These are phyloP conservation scores for Dillenia suffruticosa DNA, from an alignment of 164 flowering plant genomes.

Conservation along the genomic window DNA sequence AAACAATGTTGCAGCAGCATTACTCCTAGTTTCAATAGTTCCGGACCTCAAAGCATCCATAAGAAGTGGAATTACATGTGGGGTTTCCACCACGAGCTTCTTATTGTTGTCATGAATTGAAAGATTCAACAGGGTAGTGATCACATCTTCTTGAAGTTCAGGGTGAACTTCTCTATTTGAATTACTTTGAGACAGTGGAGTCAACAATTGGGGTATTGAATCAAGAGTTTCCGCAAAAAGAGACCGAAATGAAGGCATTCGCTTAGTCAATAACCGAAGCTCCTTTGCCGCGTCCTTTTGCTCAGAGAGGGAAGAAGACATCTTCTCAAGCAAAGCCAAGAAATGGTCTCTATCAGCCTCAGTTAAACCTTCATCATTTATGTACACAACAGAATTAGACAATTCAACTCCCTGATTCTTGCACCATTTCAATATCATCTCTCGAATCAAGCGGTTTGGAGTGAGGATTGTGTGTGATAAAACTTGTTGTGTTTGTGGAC, in stretches of 20 bases:
- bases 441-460: slow-evolving; percentile 58
- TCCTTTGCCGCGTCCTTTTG: slow-evolving; percentile 71
- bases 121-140: slow-evolving; percentile 72
- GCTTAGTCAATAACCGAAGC: slow-evolving; percentile 65
- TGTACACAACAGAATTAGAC: slow-evolving; percentile 15
- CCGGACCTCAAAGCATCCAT: slow-evolving; percentile 55
- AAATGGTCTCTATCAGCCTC: slow-evolving; percentile 41
- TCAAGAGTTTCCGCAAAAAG: slow-evolving; percentile 54
- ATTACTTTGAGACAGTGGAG: slow-evolving; percentile 36
- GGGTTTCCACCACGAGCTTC: slow-evolving; percentile 64
- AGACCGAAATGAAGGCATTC: slow-evolving; percentile 58
- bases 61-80: slow-evolving; percentile 57
- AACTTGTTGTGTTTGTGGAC: slow-evolving; percentile 67
- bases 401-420: slow-evolving; percentile 39
- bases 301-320: slow-evolving; percentile 31
- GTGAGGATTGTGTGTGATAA: slow-evolving; percentile 58
- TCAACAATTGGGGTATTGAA: slow-evolving; percentile 50
- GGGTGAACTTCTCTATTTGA: slow-evolving; percentile 17
- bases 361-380: slow-evolving; percentile 30
- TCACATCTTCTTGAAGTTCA: slow-evolving; percentile 74
- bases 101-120: slow-evolving; percentile 82
- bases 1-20: slow-evolving; percentile 89
- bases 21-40: slow-evolving; percentile 57
- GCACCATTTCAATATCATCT: slow-evolving; percentile 66
- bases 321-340: slow-evolving; percentile 37